Evolutionary conservation across 148 eudicot species (phyloP), one percentile per base, ranked within the genome.

Genomic region (Cornus florida): DNA sequence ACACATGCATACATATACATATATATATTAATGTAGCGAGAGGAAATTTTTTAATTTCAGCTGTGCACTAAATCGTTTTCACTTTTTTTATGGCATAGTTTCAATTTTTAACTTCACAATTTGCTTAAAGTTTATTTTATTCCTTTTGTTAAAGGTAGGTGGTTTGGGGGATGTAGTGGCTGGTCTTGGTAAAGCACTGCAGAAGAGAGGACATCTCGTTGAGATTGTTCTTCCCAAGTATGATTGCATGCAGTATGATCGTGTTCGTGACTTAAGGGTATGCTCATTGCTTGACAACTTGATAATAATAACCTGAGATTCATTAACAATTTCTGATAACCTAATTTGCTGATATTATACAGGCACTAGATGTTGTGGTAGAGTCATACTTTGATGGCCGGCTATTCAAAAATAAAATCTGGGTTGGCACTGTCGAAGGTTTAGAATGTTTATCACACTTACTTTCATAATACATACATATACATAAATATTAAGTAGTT

Each of bases 371-470:
- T 83, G 83, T 89, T 76, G 88, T 82, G 69, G 72, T 96, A 76
- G 97, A 96, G 83, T 96, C 99, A 24, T 93, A 92, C 83, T 96
- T 93, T 85, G 99, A 93, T 80, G 95, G 99, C 71, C 87, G 77
- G 70, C 81, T 92, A 76, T 91, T 83, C 86, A 88, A 83, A 83
- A 96, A 91, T 84, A 93, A 88, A 84, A 84, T 96, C 62, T 96
- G 99, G 98, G 90, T 89, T 80, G 99, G 98, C 69, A 91, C 93
- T 43, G 97, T 96, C 81, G 97, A 96, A 93, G 99, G 99, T 92
- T 75, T 75, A 77, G 77, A 72, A 48, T 23, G 43, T 50, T 62
- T 71, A 28, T 75, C 43, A 19, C 50, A 72, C 67, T 77, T 74
- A 68, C 41, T 41, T 33, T n/a, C n/a, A 65, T 66, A 46, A 22